Base-by-base conservation (phyloP, 345 rosid species). In the Erodium maritimum region DNA sequence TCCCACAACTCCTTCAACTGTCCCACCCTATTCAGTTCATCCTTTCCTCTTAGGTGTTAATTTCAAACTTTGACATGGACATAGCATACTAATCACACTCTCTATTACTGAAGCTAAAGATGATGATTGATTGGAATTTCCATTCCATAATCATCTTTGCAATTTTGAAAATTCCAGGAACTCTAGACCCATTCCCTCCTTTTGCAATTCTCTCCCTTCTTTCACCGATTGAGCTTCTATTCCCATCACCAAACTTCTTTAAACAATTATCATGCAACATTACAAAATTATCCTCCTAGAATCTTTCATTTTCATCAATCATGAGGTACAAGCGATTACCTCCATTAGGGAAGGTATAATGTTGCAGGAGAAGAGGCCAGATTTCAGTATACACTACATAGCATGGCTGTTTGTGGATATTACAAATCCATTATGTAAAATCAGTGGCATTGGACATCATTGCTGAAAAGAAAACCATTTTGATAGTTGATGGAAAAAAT, bases 381-480 rank as follows among this genome's bases (percentile, higher is more conserved):
- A 89, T 87, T 75, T 93, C 97, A 1, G 99, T 89, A 66, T 93
- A 93, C 54, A 89, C 99, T 54, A 93, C 96, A 69, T 93, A 97
- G 56, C 99, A 93, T 0, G 97, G 97, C 77, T 89, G 97, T 74
- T 85, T 87, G 69, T 93, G 96, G 78, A 93, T 55, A 75, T 79
- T 75, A 65, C 97, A 93, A 67, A 93, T 93, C 99, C 99, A 93
- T 67, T 89, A 96, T 0, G 95, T 91, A 61, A 93, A 93, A 71
- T 93, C 91, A 12, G 96, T 93, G 50, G 99, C 99, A 74, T 93
- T 93, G 1, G 99, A 93, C 99, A 93, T 93, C 0, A 97, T 93
- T 0, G 99, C 97, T 0, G 99, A 93, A 59, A 93, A 95, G 56
- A 93, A 93, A 68, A 89, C 97, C 99, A 93, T 89, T 76, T 93